phyloP scores from a whole-genome alignment of 2,329 filamentous ascomycete species.

The Cladosporium sp. region DNA sequence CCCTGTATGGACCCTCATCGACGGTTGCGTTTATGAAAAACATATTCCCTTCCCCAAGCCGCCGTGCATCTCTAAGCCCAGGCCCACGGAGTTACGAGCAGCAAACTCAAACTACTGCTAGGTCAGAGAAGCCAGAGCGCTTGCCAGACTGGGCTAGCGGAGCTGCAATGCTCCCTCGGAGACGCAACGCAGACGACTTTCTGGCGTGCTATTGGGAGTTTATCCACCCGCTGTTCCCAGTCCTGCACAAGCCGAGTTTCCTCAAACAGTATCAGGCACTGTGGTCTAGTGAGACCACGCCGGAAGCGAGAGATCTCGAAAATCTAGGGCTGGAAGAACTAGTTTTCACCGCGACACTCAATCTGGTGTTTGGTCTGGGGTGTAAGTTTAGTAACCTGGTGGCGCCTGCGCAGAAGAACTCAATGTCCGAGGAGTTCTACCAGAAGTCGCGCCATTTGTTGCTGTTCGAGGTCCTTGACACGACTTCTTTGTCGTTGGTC shows the following conservation, averaged over 20 bases:
- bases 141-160: not conserved
- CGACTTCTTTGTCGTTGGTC: constrained; percentile 21
- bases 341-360: constrained; percentile 23
- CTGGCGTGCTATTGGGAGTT: constrained; percentile 26
- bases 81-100: constrained; percentile 13
- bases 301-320: constrained; percentile 14
- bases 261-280: constrained; percentile 22
- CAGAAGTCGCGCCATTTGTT: constrained; percentile 24
- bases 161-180: constrained; percentile 18
- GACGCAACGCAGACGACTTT: constrained; percentile 25
- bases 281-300: constrained; percentile 15
- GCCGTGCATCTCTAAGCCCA: constrained; percentile 14
- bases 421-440: constrained; percentile 25
- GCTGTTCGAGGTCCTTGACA: constrained; percentile 24
- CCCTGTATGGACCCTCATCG: constrained; percentile 21
- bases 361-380: constrained; percentile 25
- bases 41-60: constrained; percentile 10
- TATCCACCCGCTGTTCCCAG: constrained; percentile 25
- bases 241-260: constrained; percentile 24
- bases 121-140: constrained; percentile 14
- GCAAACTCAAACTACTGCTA: not conserved
- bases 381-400: constrained; percentile 23
- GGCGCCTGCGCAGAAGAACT: constrained; percentile 20
- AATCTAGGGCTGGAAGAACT: constrained; percentile 18
- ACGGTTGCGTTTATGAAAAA: constrained; percentile 24